Percentiles rank a stretch among this genome's conserved stretches.
These are phyloP conservation scores for Entamoeba invadens DNA, from an alignment of 208 protist genomes.

Conservation along the genomic window DNA sequence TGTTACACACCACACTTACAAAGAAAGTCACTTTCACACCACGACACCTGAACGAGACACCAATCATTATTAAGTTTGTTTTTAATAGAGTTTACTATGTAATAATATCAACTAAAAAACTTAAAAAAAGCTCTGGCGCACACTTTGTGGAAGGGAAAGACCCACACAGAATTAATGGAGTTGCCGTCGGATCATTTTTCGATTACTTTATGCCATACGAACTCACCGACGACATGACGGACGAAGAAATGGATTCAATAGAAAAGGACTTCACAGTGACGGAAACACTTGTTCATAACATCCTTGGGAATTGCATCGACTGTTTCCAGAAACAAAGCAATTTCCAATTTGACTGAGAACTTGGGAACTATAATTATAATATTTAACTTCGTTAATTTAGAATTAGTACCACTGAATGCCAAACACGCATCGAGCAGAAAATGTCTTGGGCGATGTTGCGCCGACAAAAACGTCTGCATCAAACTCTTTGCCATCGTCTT, in stretches of 20 bases:
- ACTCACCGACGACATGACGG: background rate
- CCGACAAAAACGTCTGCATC: no score
- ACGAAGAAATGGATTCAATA: background rate
- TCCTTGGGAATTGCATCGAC: background rate
- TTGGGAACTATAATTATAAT: no score
- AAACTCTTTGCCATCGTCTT: no score
- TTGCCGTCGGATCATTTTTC: background rate
- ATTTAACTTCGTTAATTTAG: no score
- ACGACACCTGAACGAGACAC: background rate
- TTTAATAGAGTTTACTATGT: no score
- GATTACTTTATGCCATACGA: background rate
- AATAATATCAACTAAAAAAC: no score
- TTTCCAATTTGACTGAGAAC: background rate
- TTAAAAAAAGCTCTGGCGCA: background rate
- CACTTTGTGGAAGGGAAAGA: background rate
- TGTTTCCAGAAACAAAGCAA: background rate
- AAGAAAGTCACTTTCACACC: background rate
- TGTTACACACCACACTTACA: background rate
- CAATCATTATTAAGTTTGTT: background rate
- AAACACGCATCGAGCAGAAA: background rate
- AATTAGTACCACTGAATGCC: background rate
- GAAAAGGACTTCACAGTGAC: background rate
- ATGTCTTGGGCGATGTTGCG: background rate
- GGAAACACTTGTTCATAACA: background rate
- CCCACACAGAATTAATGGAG: background rate